These are phyloP conservation scores for Umbelopsis sp. DNA, from an alignment of 192 early-diverging fungal genomes.

Conservation along the genomic window DNA sequence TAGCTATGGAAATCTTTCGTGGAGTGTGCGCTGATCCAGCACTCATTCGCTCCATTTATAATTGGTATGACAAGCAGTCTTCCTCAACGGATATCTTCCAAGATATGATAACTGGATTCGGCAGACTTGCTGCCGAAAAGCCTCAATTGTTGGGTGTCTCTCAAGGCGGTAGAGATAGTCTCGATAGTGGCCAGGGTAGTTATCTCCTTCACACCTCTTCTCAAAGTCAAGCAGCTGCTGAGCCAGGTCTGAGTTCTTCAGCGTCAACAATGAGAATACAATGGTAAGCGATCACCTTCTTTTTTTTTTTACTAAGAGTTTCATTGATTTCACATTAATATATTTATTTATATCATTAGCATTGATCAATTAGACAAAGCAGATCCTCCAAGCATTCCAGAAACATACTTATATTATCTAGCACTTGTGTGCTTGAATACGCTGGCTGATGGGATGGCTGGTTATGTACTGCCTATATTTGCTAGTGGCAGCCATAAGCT, in stretches of 20 bases:
- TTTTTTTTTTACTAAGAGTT: no score
- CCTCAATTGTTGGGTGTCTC: constrained; percentile 54
- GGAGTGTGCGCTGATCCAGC: constrained; percentile 61
- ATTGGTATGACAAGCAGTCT: constrained; percentile 74
- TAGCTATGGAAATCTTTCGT: constrained; percentile 82
- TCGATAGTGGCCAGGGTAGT: constrained; percentile 27
- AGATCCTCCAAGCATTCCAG: constrained; percentile 86
- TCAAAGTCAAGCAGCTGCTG: constrained; percentile 20
- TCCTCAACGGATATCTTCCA: constrained; percentile 76
- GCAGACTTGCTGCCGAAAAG: constrained; percentile 75
- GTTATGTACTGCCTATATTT: constrained; percentile 62
- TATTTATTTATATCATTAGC: constrained; percentile 32
- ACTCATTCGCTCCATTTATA: constrained; percentile 70
- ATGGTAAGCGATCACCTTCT: constrained; percentile 51
- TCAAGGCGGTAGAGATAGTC: constrained; percentile 40
- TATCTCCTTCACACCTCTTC: constrained; percentile 1
- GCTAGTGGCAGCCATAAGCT: constrained; percentile 34
- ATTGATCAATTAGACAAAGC: constrained; percentile 93
- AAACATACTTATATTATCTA: constrained; percentile 84
- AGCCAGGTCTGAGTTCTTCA: constrained; percentile 44
- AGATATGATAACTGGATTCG: constrained; percentile 80
- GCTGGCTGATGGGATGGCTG: constrained; percentile 73
- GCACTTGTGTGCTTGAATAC: constrained; percentile 70
- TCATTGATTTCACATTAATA: not conserved
- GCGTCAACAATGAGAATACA: constrained; percentile 68